Evolutionary conservation across 108 stramenopile species (phyloP).

Genomic region (Cyclostephanos tholiformis): DNA sequence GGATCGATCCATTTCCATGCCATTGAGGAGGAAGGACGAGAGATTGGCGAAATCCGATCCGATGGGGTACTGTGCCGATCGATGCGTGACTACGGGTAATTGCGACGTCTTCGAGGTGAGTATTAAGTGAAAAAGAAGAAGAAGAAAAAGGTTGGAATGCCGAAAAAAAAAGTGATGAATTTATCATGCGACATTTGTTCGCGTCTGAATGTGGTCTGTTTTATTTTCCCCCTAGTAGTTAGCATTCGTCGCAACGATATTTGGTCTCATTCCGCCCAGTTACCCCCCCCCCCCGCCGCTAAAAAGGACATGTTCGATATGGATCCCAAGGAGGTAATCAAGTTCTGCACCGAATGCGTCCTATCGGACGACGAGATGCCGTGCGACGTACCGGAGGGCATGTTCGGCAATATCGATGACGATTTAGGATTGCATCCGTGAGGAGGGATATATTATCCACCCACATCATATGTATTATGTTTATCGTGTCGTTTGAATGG

Average conservation of each 20-base stretch:
- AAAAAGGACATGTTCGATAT: slow-evolving; percentile 57
- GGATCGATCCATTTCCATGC: slow-evolving; percentile 8
- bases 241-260: no score
- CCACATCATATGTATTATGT: background rate
- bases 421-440: slow-evolving; percentile 33
- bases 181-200: no score
- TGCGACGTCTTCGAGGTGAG: slow-evolving; percentile 65
- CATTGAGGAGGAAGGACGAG: slow-evolving; percentile 50
- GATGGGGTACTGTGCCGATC: slow-evolving; percentile 80
- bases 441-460: background rate
- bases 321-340: slow-evolving; percentile 64
- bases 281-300: no score
- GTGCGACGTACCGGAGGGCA: slow-evolving; percentile 66
- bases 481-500: background rate
- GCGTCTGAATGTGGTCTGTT: no score
- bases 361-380: slow-evolving; percentile 65
- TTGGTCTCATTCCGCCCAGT: no score
- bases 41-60: slow-evolving; percentile 68
- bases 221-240: no score
- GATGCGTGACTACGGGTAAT: slow-evolving; percentile 78
- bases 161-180: no score
- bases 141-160: no score
- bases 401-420: slow-evolving; percentile 37
- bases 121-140: no score
- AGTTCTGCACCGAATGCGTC: slow-evolving; percentile 84